Base-by-base conservation (phyloP, 495 filamentous ascomycete species). In the Annulohypoxylon stygium region DNA sequence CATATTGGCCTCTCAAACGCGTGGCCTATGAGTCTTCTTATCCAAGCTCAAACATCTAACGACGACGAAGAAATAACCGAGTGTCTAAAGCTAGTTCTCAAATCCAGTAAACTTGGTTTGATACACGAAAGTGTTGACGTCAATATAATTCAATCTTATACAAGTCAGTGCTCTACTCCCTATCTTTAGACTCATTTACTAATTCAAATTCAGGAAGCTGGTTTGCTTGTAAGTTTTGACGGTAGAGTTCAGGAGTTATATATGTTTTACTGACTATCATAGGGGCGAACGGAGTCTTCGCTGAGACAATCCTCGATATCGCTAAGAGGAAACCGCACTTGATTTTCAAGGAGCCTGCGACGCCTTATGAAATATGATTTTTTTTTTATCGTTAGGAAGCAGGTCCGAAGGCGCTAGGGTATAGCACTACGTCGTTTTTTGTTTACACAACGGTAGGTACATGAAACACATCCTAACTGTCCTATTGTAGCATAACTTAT, bases 1-100 rank as follows among this genome's bases (percentile, higher is more conserved):
- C 87, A 93, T 76, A 87, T 97, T 75, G 97, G 97, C 4, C 86
- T 96, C 51, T 82, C 89, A 73, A 90, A 97, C 66, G 95, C 95
- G n/a, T 99, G 96, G 96, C 96, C 96, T 2, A 97, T 99, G 92
- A 95, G 92, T 71, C 84, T 97, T 63, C 86, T 99, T 11, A 86
- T 97, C 4, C 93, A 97, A 81, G 93, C 93, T 23, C 92, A 94
- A 87, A 99, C 96, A 2, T 92, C 89, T n/a, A 87, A 95, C 53
- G 86, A 96, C 60, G 94, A 97, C 62, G 84, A 88, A 6, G 97
- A 98, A 81, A 98, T 99, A 61, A 83, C 78, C 63, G 83, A 86
- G 36, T 90, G 86, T 65, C 76, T 99, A 58, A 83, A 88, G n/a
- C 75, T 90, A 41, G 95, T 99, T 61, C 86, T 92, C 47, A 85